Evolutionary conservation across 1,139 yeast species (phyloP).

Genomic region (Lodderomyces orthopsilosis): DNA sequence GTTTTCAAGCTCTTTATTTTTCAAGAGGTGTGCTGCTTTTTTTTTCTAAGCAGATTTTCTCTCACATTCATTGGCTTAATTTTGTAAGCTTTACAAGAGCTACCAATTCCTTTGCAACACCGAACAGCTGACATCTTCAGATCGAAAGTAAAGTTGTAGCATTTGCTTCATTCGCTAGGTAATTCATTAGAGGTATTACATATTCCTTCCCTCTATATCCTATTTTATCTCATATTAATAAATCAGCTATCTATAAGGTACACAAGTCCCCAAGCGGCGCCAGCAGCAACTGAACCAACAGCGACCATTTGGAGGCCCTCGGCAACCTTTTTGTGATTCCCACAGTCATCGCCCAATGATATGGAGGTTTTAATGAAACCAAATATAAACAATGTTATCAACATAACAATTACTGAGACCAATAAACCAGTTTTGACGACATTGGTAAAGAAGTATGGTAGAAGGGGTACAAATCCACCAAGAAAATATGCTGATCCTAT

Average conservation of each 20-base stretch:
- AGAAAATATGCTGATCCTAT: slow-evolving; percentile 73
- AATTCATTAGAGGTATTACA: no score
- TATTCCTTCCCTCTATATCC: no score
- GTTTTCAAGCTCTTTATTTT: not conserved
- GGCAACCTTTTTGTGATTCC: slow-evolving; percentile 54
- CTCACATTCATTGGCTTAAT: slow-evolving; percentile 3
- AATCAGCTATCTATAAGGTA: slow-evolving; percentile 56
- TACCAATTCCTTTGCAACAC: not conserved
- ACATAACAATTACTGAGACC: slow-evolving; percentile 77
- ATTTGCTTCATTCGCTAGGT: no score
- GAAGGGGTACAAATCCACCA: slow-evolving; percentile 78
- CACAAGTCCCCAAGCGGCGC: slow-evolving; percentile 93
- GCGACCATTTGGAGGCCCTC: slow-evolving; percentile 91
- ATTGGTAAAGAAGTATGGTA: slow-evolving; percentile 74
- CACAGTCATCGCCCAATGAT: slow-evolving; percentile 78
- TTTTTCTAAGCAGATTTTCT: slow-evolving; percentile 1
- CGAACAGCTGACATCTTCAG: no score
- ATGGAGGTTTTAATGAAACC: slow-evolving; percentile 84
- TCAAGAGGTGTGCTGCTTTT: no score
- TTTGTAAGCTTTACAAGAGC: not conserved
- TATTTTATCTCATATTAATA: not conserved
- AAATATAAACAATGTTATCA: slow-evolving; percentile 77
- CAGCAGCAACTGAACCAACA: slow-evolving; percentile 94
- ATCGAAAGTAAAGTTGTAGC: no score
- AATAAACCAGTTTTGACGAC: slow-evolving; percentile 76